phyloP scores from a whole-genome alignment of 2,329 filamentous ascomycete genomes.

The Nothophoma quercina region DNA sequence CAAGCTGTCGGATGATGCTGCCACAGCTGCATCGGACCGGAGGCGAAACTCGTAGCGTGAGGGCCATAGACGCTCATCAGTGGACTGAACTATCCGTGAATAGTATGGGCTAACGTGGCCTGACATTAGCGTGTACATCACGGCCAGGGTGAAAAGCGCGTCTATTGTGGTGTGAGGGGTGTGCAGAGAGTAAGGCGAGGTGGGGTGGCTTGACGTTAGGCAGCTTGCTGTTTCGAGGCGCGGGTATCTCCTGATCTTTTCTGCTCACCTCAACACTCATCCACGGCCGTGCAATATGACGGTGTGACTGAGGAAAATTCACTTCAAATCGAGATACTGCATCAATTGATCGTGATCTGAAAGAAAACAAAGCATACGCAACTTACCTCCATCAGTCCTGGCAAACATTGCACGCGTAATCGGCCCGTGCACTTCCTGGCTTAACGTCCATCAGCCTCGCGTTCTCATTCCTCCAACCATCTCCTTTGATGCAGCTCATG shows the following conservation, averaged over 20 bases:
- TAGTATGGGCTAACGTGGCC: constrained; percentile 21
- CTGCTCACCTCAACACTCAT: constrained; percentile 8
- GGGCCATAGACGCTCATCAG: constrained; percentile 15
- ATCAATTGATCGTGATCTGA: constrained; percentile 14
- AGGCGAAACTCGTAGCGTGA: constrained; percentile 31
- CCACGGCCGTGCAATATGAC: constrained; percentile 3
- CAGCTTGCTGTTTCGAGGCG: constrained; percentile 21
- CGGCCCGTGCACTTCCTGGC: constrained; percentile 3
- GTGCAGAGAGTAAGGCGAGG: constrained; percentile 18
- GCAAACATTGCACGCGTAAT: too few relatives aligned
- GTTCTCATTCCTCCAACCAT: constrained; percentile 8
- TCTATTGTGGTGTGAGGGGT: constrained; percentile 37
- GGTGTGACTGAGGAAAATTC: not conserved
- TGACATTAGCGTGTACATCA: constrained; percentile 28
- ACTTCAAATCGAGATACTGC: not conserved
- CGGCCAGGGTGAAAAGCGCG: constrained; percentile 17
- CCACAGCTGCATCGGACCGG: constrained; percentile 42
- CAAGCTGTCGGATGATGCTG: constrained; percentile 43
- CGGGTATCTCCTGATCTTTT: constrained; percentile 35
- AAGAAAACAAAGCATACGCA: constrained; percentile 2
- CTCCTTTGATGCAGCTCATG: constrained; percentile 13
- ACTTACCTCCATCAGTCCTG: constrained; percentile 2
- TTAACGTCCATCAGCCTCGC: constrained; percentile 5
- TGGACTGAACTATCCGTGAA: constrained; percentile 15
- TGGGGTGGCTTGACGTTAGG: constrained; percentile 30